Base-by-base conservation (phyloP, 331 rosid genomes). In the Saraca asoca region DNA sequence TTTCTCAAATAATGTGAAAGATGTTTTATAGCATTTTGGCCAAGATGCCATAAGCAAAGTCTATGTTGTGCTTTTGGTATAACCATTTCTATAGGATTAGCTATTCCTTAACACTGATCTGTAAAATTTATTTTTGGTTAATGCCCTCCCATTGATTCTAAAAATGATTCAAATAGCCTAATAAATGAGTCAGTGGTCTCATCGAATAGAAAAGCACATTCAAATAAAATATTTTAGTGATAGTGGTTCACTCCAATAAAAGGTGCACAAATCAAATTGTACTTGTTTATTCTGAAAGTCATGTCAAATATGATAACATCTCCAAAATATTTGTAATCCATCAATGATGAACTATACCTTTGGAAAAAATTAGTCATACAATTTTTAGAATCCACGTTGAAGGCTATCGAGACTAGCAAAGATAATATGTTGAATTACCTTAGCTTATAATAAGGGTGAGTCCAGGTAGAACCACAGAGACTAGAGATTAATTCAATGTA, bases 261-360 rank as follows among this genome's bases (percentile, higher is more conserved):
- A 24, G 3, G 31, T 24, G 3, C 31, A 24, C 3, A 24, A 1
- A 24, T 24, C 31, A 24, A 24, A 24, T 24, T 24, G 3, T 24
- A 24, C 31, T 24, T 24, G 31, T 24, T 24, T 24, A 3, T 24
- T 24, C 31, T 24, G 3, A 24, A 24, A 24, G 31, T 49, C 7
- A 68, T 57, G 67, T 56, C 52, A 37, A 73, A 49, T 43, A 68
- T 20, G 6, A 73, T 53, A 0, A 65, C 24, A 17, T 73, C 66
- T 5, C 48, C 78, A 65, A 73, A 65, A 14, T 44, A 14, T 11
- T 37, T 43, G 50, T 65, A 73, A 33, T 73, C 78, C 3, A 18
- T 31, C 52, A 35, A 64, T 33, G 78, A 73, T 49, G 19, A 44
- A 5, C 71, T n/a, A 39, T 73, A 70, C 34, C 70, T 75, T 64